Conservation (phyloP, 1,139 yeast species). For the Tardiomyces depauwii region DNA sequence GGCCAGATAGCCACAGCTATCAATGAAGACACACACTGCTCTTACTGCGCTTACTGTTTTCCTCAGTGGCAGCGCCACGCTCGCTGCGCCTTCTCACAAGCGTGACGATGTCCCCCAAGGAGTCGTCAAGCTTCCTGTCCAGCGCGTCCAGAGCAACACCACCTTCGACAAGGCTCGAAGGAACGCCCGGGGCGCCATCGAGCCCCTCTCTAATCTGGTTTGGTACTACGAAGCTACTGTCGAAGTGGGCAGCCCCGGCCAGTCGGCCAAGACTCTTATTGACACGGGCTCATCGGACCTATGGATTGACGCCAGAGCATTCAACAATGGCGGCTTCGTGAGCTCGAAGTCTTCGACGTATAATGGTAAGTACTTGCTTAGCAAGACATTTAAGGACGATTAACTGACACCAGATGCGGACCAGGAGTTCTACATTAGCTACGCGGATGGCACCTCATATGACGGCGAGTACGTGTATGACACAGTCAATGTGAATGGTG, state of each 20-base stretch:
- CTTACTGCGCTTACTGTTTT: not conserved
- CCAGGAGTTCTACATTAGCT: not conserved
- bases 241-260: not conserved
- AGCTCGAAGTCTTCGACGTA: not conserved
- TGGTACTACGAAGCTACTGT: not conserved
- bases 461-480: not conserved
- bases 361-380: not conserved
- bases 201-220: not conserved
- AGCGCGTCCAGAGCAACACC: not conserved
- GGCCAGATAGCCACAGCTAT: no score
- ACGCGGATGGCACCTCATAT: not conserved
- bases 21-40: not conserved
- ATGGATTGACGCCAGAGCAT: conserved; percentile 15
- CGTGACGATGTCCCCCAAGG: not conserved
- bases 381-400: not conserved
- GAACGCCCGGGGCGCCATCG: not conserved
- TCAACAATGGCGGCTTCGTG: not conserved
- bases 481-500: not conserved
- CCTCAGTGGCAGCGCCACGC: not conserved
- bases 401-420: not conserved
- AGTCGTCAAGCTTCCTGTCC: not conserved
- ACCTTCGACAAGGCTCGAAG: not conserved
- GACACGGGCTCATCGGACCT: conserved; percentile 26
- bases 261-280: conserved; percentile 14
- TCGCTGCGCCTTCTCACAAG: not conserved